Conservation (phyloP, 495 filamentous ascomycete species). For the Xylona heveae region DNA sequence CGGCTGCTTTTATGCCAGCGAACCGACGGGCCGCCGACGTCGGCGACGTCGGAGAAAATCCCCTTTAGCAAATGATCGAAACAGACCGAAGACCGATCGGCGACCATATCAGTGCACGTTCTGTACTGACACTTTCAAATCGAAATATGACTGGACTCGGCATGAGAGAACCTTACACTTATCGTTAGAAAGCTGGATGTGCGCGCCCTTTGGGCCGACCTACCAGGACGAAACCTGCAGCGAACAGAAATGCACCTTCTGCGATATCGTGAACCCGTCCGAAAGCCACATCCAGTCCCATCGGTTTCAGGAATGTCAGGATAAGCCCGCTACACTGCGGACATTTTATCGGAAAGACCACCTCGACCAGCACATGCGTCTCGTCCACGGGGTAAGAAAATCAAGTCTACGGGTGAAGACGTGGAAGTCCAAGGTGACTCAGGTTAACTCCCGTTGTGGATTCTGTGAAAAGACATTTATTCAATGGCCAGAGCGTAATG, state of each 20-base stretch:
- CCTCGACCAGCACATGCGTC: conserved; percentile 56
- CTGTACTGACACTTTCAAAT: conserved; percentile 59
- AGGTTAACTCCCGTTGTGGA: conserved; percentile 44
- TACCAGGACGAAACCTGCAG: too few species aligned
- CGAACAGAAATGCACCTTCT: conserved; percentile 44
- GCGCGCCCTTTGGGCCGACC: conserved; percentile 40
- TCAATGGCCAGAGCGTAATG: conserved; percentile 37
- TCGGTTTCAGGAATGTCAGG: conserved; percentile 46
- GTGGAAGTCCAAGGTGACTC: conserved; percentile 38
- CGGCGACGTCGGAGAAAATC: conserved; percentile 46
- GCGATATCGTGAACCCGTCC: conserved; percentile 33
- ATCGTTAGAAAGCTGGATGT: conserved; percentile 60
- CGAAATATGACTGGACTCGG: conserved; percentile 68
- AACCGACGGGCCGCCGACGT: conserved; percentile 47
- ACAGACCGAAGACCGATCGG: too few species aligned
- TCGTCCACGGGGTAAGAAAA: conserved; percentile 46
- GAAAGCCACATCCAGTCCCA: conserved; percentile 44
- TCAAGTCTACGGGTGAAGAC: conserved; percentile 40
- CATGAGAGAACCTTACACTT: conserved; percentile 69
- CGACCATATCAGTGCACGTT: conserved; percentile 63
- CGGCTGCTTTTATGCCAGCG: conserved; percentile 49
- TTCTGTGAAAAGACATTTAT: conserved; percentile 37
- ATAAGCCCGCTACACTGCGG: conserved; percentile 38
- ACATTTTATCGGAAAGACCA: conserved; percentile 77
- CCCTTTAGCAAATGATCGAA: conserved; percentile 7